Base-by-base conservation (phyloP, 2,329 filamentous ascomycete species). In the Claviceps cyperi region DNA sequence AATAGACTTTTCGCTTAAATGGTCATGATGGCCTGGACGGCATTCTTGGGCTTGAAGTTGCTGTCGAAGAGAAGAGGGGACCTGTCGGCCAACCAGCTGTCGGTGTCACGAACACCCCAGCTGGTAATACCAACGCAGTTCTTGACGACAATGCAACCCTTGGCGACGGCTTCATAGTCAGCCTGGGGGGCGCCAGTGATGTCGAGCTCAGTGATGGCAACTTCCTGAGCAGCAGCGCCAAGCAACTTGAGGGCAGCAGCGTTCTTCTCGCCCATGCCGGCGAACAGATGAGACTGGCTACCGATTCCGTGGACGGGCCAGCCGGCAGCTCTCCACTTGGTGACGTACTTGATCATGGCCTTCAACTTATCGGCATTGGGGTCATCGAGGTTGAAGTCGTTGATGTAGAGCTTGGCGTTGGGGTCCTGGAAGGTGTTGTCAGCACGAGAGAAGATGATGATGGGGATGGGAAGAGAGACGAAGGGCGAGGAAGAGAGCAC, bases 331-430 rank as follows among this genome's bases (percentile, higher is more conserved):
- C 78, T 58, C 80, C 81, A 84, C 60, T 79, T 75, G 59, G 76
- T 75, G 56, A 87, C 82, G 58, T 80, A 69, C 37, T 60, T 62
- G 4, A 75, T 69, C 69, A 83, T 77, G 45, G 71, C 72, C 21
- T 57, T 67, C 37, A 70, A 69, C 69, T 88, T 87, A 54, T 73
- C 68, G 58, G 75, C 74, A 55, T 57, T 72, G 17, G 80, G 72
- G 43, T 64, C 69, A 66, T 84, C 82, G 48, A 84, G 74, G 68
- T 84, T 84, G 66, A 74, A 78, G 63, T 88, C 83, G 65, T 88
- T 89, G 67, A 87, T 84, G 69, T 85, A 89, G 39, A 88, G 71
- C 66, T 82, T 83, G 2, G 80, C 81, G 50, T 65, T 58, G 2
- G 83, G 81, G 62, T 87, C 84, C 14, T 49, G 15, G 1, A n/a